Percentiles rank a stretch among this genome's conserved stretches.
These are phyloP conservation scores for Diaporthe sp. DNA, from an alignment of 2,329 filamentous ascomycete species.

Conservation along the genomic window DNA sequence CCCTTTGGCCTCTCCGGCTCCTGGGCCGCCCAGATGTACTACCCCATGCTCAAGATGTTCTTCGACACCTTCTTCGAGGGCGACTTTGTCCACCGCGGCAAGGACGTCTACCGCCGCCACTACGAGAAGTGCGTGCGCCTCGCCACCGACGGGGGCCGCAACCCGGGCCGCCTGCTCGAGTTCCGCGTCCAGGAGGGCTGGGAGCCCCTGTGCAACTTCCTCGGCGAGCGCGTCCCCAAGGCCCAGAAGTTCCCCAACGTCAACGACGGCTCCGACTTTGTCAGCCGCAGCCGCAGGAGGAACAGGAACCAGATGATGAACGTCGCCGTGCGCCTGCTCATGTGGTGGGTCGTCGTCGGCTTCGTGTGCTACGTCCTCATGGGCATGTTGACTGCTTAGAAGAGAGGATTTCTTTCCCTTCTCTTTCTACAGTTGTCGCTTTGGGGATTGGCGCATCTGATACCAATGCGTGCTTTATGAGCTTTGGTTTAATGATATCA, in stretches of 20 bases:
- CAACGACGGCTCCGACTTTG: slow-evolving; percentile 44
- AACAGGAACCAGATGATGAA: slow-evolving; percentile 47
- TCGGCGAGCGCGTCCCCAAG: slow-evolving; percentile 42
- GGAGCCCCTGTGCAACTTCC: slow-evolving; percentile 43
- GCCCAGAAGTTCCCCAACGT: slow-evolving; percentile 44
- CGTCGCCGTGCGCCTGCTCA: slow-evolving; percentile 43
- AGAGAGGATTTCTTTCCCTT: neutral
- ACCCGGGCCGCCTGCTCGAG: slow-evolving; percentile 47
- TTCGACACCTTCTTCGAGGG: slow-evolving; percentile 78
- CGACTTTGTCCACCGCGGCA: slow-evolving; percentile 76
- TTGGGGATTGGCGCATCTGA: neutral
- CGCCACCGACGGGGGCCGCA: slow-evolving; percentile 56
- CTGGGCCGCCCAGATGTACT: slow-evolving; percentile 78
- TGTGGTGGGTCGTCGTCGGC: slow-evolving; percentile 43
- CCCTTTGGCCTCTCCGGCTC: slow-evolving; percentile 67
- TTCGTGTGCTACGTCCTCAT: slow-evolving; percentile 43
- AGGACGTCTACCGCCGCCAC: slow-evolving; percentile 67
- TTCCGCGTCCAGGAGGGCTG: slow-evolving; percentile 42
- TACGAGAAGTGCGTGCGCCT: slow-evolving; percentile 45
- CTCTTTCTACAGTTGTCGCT: neutral
- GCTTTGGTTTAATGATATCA: slow-evolving; percentile 30
- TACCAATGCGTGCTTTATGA: neutral
- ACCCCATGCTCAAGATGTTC: slow-evolving; percentile 79
- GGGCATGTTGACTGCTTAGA: slow-evolving; percentile 37
- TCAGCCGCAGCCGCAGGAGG: slow-evolving; percentile 43